These are phyloP conservation scores for Oryza glumipatula DNA, from an alignment of 176 grass and related monocot genomes.

Conservation along the genomic window DNA sequence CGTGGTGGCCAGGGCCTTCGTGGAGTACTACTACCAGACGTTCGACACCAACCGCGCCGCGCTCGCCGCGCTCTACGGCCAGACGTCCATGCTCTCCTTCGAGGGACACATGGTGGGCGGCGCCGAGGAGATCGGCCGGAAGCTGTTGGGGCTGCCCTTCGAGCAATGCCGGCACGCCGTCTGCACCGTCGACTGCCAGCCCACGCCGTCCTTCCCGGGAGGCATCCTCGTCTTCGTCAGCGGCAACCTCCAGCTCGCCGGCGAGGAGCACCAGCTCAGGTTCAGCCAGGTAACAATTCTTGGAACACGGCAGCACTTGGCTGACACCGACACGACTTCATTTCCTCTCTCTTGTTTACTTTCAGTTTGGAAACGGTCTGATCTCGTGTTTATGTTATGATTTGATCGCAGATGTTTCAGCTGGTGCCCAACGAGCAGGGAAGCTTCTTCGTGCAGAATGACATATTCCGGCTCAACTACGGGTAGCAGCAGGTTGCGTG, in stretches of 20 bases:
- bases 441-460: slow-evolving; percentile 87
- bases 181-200: slow-evolving; percentile 74
- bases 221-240: slow-evolving; percentile 79
- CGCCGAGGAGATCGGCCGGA: slow-evolving; percentile 51
- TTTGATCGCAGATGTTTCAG: slow-evolving; percentile 68
- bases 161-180: slow-evolving; percentile 66
- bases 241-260: slow-evolving; percentile 67
- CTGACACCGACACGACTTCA: not conserved
- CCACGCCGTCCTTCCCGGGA: slow-evolving; percentile 50
- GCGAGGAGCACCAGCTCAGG: slow-evolving; percentile 81
- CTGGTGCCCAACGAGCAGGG: slow-evolving; percentile 67
- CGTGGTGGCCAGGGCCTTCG: slow-evolving; percentile 70
- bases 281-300: slow-evolving; percentile 68
- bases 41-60: slow-evolving; percentile 66
- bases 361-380: not conserved
- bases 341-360: not conserved
- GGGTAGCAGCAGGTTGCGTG: slow-evolving; percentile 50
- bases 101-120: slow-evolving; percentile 67
- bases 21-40: slow-evolving; percentile 76
- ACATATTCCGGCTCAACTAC: slow-evolving; percentile 91
- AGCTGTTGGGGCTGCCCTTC: slow-evolving; percentile 68
- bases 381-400: not conserved
- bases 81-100: slow-evolving; percentile 73
- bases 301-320: not conserved
- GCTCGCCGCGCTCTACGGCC: slow-evolving; percentile 62